A percentile compares a stretch with the other conserved stretches of the same genome.
Conservation (phyloP, 305 asterid genomes). For the Fraxinus sp. region DNA sequence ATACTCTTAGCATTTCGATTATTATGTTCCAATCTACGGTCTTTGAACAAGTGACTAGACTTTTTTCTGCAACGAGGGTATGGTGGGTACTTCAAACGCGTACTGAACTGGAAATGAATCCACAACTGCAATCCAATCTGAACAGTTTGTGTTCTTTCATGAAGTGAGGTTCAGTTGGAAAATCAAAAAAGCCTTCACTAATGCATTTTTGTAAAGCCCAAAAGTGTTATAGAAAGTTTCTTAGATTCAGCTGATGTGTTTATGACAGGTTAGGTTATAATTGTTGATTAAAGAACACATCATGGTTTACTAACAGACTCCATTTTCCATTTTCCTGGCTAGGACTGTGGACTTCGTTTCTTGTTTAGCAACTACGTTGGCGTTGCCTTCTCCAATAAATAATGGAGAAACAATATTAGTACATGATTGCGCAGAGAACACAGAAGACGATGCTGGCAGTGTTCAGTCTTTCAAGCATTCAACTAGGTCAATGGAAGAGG, state of each 20-base stretch:
- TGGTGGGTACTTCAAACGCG: neutral
- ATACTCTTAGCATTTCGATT: neutral
- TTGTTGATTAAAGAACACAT: constrained; percentile 13
- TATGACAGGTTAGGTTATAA: constrained; percentile 10
- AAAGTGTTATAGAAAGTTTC: constrained; percentile 3
- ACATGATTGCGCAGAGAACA: constrained; percentile 35
- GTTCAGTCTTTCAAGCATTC: constrained; percentile 32
- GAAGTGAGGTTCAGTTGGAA: constrained; percentile 14
- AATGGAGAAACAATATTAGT: constrained; percentile 32
- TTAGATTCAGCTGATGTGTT: constrained; percentile 7
- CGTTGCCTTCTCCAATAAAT: constrained; percentile 40
- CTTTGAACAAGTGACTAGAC: neutral
- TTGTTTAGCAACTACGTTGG: constrained; percentile 33
- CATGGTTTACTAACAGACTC: constrained; percentile 24
- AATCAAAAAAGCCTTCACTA: constrained; percentile 17
- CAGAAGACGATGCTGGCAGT: constrained; percentile 36
- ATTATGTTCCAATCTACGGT: neutral
- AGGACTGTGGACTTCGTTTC: constrained; percentile 47
- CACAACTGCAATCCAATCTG: neutral
- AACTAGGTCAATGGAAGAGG: constrained; percentile 30
- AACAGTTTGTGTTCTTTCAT: constrained; percentile 20
- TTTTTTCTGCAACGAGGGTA: neutral
- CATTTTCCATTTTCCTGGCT: constrained; percentile 31
- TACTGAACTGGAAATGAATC: constrained; percentile 11
- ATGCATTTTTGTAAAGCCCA: constrained; percentile 9